phyloP scores from a whole-genome alignment of 352 stramenopile species.

The Globisporangium alternatum region DNA sequence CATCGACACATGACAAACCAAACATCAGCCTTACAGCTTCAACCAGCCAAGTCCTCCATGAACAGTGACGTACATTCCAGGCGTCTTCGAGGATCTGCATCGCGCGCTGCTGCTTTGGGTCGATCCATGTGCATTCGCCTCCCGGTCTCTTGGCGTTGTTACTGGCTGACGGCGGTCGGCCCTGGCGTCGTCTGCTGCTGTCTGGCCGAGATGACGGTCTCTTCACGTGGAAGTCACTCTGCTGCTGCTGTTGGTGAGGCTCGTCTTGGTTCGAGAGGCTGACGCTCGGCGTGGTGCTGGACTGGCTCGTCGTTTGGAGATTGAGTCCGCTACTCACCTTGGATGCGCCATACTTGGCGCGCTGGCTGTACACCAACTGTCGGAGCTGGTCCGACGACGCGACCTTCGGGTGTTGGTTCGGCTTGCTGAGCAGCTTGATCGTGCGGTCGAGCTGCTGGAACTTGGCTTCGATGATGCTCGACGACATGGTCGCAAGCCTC shows the following conservation, averaged over 20 bases:
- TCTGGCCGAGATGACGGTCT: slow-evolving; percentile 1
- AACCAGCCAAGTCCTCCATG: neutral
- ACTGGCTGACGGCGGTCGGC: neutral
- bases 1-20: neutral
- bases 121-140: slow-evolving; percentile 22
- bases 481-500: slow-evolving; percentile 42
- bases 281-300: neutral
- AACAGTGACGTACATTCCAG: slow-evolving; percentile 24
- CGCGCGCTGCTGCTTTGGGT: slow-evolving; percentile 32
- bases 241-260: neutral
- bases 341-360: neutral
- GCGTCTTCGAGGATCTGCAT: slow-evolving; percentile 34
- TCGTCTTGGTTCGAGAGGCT: slow-evolving; percentile 17
- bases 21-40: too few species aligned
- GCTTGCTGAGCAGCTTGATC: slow-evolving; percentile 42
- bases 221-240: neutral
- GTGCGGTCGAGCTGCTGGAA: slow-evolving; percentile 56
- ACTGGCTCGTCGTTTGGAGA: neutral
- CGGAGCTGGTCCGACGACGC: slow-evolving; percentile 49
- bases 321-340: neutral
- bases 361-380: slow-evolving; percentile 38
- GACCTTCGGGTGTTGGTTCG: slow-evolving; percentile 23
- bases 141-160: slow-evolving; percentile 4
- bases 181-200: neutral
- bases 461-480: slow-evolving; percentile 61